A percentile compares a stretch with the other conserved stretches of the same genome.
Conservation (phyloP, 805 yeast species). For the Kodamaea restingae region DNA sequence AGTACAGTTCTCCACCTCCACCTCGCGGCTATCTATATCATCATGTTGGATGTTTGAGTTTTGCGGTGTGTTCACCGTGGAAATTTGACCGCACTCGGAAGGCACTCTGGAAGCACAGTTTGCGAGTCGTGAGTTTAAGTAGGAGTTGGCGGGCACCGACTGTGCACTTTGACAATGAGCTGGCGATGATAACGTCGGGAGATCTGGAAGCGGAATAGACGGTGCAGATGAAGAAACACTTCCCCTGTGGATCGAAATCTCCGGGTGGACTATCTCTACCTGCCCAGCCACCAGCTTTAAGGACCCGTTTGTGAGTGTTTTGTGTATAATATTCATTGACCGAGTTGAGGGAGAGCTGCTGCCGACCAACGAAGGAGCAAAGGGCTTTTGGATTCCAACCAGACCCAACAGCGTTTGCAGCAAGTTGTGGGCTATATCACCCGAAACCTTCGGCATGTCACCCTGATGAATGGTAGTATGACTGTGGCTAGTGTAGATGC, state of each 20-base stretch:
- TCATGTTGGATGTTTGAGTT: neutral
- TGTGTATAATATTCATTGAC: conserved; percentile 12
- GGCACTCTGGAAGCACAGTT: conserved; percentile 1
- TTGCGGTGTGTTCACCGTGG: conserved; percentile 4
- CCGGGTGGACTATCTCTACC: conserved; percentile 6
- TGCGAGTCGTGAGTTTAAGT: conserved; percentile 1
- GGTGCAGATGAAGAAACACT: conserved; percentile 4
- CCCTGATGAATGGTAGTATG: too few relatives aligned
- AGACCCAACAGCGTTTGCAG: neutral
- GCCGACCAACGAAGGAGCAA: neutral
- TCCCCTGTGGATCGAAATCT: neutral
- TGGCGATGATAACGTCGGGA: conserved; percentile 5
- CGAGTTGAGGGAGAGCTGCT: conserved; percentile 10
- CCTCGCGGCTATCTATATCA: conserved; percentile 1
- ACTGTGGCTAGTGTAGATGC: too few relatives aligned
- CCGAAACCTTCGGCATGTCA: too few relatives aligned
- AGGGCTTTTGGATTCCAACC: neutral
- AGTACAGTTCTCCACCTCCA: neutral
- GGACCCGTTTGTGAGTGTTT: conserved; percentile 12
- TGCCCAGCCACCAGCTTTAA: conserved; percentile 6
- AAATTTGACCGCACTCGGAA: conserved; percentile 6
- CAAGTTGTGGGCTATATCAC: too few relatives aligned
- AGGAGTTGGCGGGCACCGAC: neutral
- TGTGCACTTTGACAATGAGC: neutral
- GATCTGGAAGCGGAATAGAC: conserved; percentile 4